These are phyloP conservation scores for Chalciporus sphaerocephalus DNA, from an alignment of 768 basidiomycete species.

Conservation along the genomic window DNA sequence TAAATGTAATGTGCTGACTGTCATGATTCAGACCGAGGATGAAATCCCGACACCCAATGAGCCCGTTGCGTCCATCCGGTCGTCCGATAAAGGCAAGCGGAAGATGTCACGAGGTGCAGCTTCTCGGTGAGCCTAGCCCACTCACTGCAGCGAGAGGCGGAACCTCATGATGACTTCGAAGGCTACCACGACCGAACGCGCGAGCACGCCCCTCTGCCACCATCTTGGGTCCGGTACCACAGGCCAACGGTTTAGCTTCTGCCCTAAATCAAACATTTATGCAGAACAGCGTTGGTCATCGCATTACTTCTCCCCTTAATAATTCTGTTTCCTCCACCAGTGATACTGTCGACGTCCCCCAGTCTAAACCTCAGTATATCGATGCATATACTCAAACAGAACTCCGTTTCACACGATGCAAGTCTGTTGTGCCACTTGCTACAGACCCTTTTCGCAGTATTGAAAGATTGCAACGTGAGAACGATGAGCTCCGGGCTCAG, in stretches of 20 bases:
- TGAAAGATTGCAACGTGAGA: conserved; percentile 16
- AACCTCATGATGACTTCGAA: conserved; percentile 27
- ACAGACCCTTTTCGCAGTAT: conserved; percentile 12
- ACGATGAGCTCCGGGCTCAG: conserved; percentile 8
- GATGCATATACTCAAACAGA: conserved; percentile 24
- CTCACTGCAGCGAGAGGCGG: conserved; percentile 29
- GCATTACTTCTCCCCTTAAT: conserved; percentile 1
- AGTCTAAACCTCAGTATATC: conserved; percentile 11
- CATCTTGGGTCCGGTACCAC: neutral
- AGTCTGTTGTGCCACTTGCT: neutral
- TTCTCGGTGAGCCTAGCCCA: conserved; percentile 30
- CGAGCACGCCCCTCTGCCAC: neutral
- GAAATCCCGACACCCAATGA: neutral
- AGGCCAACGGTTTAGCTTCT: conserved; percentile 16
- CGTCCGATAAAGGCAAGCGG: conserved; percentile 15
- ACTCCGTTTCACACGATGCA: conserved; percentile 19
- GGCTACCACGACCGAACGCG: conserved; percentile 9
- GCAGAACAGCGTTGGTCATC: conserved; percentile 15
- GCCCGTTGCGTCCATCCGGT: neutral
- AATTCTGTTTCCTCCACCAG: conserved; percentile 2
- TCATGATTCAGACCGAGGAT: conserved; percentile 3
- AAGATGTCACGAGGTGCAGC: conserved; percentile 19
- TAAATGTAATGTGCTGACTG: neutral
- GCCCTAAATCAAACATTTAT: conserved; percentile 29
- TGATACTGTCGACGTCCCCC: neutral